These are phyloP conservation scores for Pterocarpus macrocarpus DNA, from an alignment of 306 rosid genomes.

Conservation along the genomic window DNA sequence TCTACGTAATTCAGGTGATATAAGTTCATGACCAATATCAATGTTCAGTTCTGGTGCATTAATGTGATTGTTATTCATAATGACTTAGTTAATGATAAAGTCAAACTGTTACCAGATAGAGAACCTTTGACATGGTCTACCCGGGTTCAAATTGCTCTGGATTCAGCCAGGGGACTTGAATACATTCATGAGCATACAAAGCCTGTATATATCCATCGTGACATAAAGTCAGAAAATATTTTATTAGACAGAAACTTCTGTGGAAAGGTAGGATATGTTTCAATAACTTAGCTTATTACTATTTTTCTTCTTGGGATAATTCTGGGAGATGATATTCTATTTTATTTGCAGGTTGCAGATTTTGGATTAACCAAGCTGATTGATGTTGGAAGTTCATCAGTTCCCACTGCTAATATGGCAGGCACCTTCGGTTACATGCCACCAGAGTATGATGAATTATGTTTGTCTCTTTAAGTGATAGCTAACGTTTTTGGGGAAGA, in stretches of 20 bases:
- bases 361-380: constrained; percentile 89
- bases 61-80: constrained; percentile 22
- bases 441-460: constrained; percentile 75
- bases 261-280: constrained; percentile 69
- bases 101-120: constrained; percentile 54
- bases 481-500: not conserved
- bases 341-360: constrained; percentile 79
- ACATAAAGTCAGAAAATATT: constrained; percentile 91
- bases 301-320: not conserved
- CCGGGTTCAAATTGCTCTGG: constrained; percentile 90
- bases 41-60: constrained; percentile 10
- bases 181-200: constrained; percentile 93
- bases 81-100: constrained; percentile 13
- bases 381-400: constrained; percentile 72
- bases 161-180: constrained; percentile 94
- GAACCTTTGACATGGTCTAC: constrained; percentile 81
- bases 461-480: not conserved
- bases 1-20: constrained; percentile 78
- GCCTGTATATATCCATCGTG: constrained; percentile 92
- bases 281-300: constrained; percentile 13
- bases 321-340: constrained; percentile 6
- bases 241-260: constrained; percentile 74
- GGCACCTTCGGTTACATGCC: constrained; percentile 99
- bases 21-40: not conserved
- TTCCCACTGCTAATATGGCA: constrained; percentile 66